Evolutionary conservation across 306 rosid genomes (phyloP), one percentile per base, ranked within the genome.

Genomic region (Malus orientalis): DNA sequence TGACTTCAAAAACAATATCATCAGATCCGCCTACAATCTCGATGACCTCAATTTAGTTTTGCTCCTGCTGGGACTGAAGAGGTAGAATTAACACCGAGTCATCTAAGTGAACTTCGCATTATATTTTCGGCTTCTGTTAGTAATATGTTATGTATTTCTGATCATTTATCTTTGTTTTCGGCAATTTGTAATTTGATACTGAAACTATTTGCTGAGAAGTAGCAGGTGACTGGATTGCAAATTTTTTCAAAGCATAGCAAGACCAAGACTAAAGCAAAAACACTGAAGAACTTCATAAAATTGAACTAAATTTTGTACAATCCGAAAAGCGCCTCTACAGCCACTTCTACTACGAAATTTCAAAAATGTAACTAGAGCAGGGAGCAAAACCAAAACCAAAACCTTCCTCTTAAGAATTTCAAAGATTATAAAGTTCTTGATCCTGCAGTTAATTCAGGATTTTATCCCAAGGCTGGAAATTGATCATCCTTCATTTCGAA

Each of bases 1-100:
- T 15, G 69, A 32, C 25, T 96, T 88, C 86, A 96, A 92, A 87
- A 64, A 83, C 76, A 89, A 87, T 66, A 88, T 96, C 69, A 9
- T 96, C 67, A 87, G 88, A 85, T 70, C 87, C 80, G 99, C 91
- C 5, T 95, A 89, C 87, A 51, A 45, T 40, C 14, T 90, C 8
- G 79, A 95, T 84, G 89, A 95, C 84, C 30, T 87, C 49, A 91
- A 91, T 77, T 18, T 90, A 4, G 0, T 76, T 3, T 79, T 92
- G 11, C 93, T 79, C 51, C 69, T 90, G 2, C 63, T 91, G 75
- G 97, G 97, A n/a, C 73, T 89, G 44, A 87, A 73, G 74, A 83
- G 70, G 76, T 12, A 80, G 81, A 67, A 27, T 54, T 7, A 27
- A 16, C 15, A 57, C 40, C 2, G 18, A 14, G 6, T 75, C 60